Conservation (phyloP, 2,329 filamentous ascomycete genomes). For the Ascochyta koolunga region DNA sequence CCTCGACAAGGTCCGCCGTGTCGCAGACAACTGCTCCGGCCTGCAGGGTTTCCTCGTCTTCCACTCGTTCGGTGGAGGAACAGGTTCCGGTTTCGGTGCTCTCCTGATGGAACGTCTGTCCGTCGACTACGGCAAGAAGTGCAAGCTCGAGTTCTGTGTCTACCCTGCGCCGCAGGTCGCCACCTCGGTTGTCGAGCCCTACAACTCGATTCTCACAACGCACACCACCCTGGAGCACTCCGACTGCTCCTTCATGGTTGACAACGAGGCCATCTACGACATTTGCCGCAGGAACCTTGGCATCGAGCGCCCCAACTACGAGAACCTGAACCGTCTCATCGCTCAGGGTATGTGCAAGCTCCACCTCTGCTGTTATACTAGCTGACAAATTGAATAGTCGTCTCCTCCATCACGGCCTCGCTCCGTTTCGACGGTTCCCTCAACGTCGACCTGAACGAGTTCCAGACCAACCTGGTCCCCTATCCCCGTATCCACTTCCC, state of each 20-base stretch:
- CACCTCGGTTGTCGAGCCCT: conserved; percentile 97
- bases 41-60: conserved; percentile 99
- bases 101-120: conserved; percentile 98
- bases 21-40: conserved; percentile 94
- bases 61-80: conserved; percentile 99
- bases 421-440: conserved; percentile 98
- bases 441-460: conserved; percentile 99
- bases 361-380: conserved; percentile 25
- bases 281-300: conserved; percentile 98
- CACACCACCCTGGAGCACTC: conserved; percentile 99
- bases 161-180: conserved; percentile 97
- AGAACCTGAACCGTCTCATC: conserved; percentile 98
- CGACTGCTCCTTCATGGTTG: conserved; percentile 99
- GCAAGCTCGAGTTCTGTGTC: conserved; percentile 99
- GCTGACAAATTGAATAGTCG: conserved; percentile 63
- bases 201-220: conserved; percentile 99
- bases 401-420: conserved; percentile 97
- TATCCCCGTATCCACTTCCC: conserved; percentile 99
- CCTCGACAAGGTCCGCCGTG: conserved; percentile 94
- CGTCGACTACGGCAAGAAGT: conserved; percentile 99
- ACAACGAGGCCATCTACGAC: conserved; percentile 99
- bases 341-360: conserved; percentile 74
- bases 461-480: conserved; percentile 99
- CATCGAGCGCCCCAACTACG: conserved; percentile 96
- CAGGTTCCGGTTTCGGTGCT: conserved; percentile 97